Conservation (phyloP, 2,329 filamentous ascomycete genomes). For the Cryphonectria japonica region DNA sequence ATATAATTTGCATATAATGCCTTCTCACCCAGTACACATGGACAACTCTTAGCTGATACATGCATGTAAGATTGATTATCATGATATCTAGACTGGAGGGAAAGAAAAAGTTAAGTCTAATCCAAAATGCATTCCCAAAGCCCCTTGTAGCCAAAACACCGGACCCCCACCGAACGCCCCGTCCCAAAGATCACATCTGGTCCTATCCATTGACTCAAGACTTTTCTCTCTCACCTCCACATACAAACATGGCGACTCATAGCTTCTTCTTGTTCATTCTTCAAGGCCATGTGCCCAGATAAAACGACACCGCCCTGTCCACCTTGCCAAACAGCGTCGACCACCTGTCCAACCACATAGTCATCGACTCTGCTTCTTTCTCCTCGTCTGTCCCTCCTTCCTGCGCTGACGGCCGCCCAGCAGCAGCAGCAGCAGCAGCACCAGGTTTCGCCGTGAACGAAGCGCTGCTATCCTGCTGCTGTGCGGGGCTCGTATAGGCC, state of each 20-base stretch:
- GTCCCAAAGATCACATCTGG: neutral
- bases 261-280: neutral
- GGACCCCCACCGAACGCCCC: neutral
- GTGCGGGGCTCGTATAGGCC: conserved; percentile 32
- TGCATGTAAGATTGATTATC: neutral
- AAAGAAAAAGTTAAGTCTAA: neutral
- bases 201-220: neutral
- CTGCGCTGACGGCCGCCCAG: neutral
- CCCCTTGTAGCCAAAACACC: neutral
- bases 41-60: neutral
- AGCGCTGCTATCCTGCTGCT: conserved; percentile 7
- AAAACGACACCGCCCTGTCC: conserved; percentile 26
- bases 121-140: neutral
- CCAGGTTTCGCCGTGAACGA: conserved; percentile 10
- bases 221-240: neutral
- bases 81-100: neutral
- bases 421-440: neutral
- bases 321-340: conserved; percentile 38
- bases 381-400: conserved; percentile 23
- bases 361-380: conserved; percentile 18
- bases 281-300: conserved; percentile 27
- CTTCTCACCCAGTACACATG: neutral
- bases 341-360: conserved; percentile 40
- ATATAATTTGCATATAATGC: neutral
- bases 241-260: neutral